Conservation (phyloP, 495 filamentous ascomycete genomes). For the Neurospora africana region DNA sequence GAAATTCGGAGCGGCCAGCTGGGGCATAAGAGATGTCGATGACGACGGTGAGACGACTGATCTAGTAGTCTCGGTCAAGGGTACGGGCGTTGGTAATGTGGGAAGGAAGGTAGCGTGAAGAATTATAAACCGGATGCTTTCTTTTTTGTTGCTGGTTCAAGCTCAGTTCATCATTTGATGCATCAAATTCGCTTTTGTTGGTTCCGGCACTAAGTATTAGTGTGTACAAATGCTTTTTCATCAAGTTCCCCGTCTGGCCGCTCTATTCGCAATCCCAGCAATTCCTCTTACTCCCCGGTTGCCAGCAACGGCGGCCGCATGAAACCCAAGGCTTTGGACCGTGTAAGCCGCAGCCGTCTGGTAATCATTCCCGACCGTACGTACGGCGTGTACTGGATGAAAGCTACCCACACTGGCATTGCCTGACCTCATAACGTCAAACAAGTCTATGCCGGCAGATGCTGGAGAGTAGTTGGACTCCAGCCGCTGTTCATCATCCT, state of each 20-base stretch:
- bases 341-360: conserved; percentile 40
- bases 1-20: conserved; percentile 72
- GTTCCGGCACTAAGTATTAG: neutral
- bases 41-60: conserved; percentile 56
- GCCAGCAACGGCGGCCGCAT: conserved; percentile 35
- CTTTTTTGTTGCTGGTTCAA: neutral
- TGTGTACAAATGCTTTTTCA: neutral
- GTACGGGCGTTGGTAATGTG: conserved; percentile 89
- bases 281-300: conserved; percentile 15
- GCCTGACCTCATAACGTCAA: conserved; percentile 56
- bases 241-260: neutral
- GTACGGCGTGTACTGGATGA: conserved; percentile 54
- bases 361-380: conserved; percentile 50
- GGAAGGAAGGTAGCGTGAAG: conserved; percentile 81
- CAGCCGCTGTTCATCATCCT: conserved; percentile 29
- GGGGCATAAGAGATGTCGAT: conserved; percentile 67
- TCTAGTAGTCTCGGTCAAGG: conserved; percentile 83
- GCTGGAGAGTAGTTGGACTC: conserved; percentile 37
- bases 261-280: neutral
- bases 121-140: conserved; percentile 1
- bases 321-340: conserved; percentile 40
- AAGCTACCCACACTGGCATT: conserved; percentile 60
- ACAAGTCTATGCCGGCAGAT: conserved; percentile 26
- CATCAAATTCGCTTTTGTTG: neutral
- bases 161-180: neutral